Evolutionary conservation across 202 grass and related monocot species (phyloP).

Genomic region (Miscanthus sacchariflorus): DNA sequence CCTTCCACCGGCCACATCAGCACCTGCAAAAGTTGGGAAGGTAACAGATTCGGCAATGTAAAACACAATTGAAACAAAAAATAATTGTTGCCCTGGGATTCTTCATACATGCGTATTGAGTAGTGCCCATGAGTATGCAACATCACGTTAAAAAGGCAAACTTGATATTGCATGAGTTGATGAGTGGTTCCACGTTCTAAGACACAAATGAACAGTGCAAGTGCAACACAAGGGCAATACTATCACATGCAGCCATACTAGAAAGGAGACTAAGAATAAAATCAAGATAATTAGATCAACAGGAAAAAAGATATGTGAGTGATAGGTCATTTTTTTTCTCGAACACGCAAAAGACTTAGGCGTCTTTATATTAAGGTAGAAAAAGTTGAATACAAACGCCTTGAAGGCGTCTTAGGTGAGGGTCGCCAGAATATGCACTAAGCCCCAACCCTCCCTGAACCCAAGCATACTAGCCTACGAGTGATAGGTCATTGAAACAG

Average conservation of each 20-base stretch:
- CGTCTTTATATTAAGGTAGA: too few relatives aligned
- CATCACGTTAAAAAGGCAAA: neutral
- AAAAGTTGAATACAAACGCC: too few relatives aligned
- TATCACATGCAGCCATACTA: neutral
- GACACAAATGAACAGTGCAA: neutral
- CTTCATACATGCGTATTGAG: neutral
- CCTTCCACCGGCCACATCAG: conserved; percentile 86
- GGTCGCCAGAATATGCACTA: too few relatives aligned
- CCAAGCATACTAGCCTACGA: too few relatives aligned
- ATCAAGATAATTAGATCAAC: neutral
- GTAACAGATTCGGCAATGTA: neutral
- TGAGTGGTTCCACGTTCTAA: neutral
- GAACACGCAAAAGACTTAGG: too few relatives aligned
- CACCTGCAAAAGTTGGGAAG: conserved; percentile 48
- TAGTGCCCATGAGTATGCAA: neutral
- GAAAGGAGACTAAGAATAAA: neutral
- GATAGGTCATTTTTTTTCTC: too few relatives aligned
- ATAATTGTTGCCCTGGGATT: neutral
- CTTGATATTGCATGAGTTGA: neutral
- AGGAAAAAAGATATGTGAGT: too few relatives aligned
- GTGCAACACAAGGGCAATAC: too few relatives aligned
- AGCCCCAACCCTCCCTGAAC: too few relatives aligned
- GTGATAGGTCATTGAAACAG: neutral
- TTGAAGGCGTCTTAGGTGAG: too few relatives aligned
- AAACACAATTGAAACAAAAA: neutral